Evolutionary conservation across 257 asterid species (phyloP).

Genomic region (Nicotiana benthamiana): DNA sequence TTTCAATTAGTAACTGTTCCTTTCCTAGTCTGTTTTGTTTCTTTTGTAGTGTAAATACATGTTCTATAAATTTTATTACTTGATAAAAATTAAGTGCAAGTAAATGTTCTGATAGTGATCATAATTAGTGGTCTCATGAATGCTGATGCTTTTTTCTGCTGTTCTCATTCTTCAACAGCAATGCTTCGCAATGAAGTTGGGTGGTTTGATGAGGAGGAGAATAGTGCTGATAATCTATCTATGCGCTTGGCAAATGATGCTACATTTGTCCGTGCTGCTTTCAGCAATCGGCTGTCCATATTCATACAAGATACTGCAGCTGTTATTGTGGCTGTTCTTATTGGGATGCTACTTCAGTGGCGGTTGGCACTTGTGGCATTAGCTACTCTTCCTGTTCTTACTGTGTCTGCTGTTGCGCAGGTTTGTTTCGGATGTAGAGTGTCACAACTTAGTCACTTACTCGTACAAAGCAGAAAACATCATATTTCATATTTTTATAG

Average conservation of each 20-base stretch:
- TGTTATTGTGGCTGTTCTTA: constrained; percentile 82
- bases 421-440: constrained; percentile 24
- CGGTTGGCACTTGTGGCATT: constrained; percentile 96
- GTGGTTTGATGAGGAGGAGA: constrained; percentile 98
- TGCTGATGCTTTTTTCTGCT: constrained; percentile 6
- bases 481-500: neutral
- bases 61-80: too few species aligned
- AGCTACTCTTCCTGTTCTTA: constrained; percentile 86
- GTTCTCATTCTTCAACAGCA: constrained; percentile 38
- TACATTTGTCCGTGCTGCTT: constrained; percentile 99
- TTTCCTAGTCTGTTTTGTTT: neutral
- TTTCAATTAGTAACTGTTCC: neutral
- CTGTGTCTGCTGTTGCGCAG: constrained; percentile 95
- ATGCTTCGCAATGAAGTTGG: constrained; percentile 99
- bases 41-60: neutral
- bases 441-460: neutral
- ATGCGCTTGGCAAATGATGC: constrained; percentile 99
- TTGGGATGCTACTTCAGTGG: constrained; percentile 94
- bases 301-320: constrained; percentile 97
- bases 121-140: neutral
- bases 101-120: neutral
- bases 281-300: constrained; percentile 95
- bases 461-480: neutral
- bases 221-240: constrained; percentile 96
- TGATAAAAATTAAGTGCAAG: neutral